Evolutionary conservation across 202 grass and related monocot genomes (phyloP).

Genomic region (Digitaria exilis): DNA sequence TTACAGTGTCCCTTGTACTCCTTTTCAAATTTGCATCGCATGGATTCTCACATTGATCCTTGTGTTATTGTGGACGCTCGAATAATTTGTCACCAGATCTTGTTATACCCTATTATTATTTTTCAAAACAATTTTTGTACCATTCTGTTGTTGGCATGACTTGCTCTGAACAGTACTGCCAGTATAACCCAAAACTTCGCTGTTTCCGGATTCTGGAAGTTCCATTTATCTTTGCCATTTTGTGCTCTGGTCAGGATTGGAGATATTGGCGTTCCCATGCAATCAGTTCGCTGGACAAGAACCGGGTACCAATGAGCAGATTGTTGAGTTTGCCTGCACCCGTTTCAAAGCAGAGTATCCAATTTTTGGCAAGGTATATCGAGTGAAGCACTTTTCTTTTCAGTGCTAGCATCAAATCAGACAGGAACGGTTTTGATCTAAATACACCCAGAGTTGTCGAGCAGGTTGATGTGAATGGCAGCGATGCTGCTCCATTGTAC

Average conservation of each 20-base stretch:
- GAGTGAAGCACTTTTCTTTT: slow-evolving; percentile 8
- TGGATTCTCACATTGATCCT: too few species aligned
- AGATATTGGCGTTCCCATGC: slow-evolving; percentile 73
- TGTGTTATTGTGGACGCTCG: too few species aligned
- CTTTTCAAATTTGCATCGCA: too few species aligned
- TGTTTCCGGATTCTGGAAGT: slow-evolving; percentile 5
- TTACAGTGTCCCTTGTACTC: too few species aligned
- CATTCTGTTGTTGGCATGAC: neutral
- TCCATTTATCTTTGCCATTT: slow-evolving; percentile 8
- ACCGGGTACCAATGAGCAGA: slow-evolving; percentile 62
- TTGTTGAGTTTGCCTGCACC: slow-evolving; percentile 67
- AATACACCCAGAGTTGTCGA: neutral
- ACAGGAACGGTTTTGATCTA: neutral
- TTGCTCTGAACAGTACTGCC: neutral
- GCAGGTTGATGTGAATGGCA: slow-evolving; percentile 73
- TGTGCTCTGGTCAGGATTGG: slow-evolving; percentile 49
- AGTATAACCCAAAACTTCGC: neutral
- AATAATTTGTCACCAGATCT: too few species aligned
- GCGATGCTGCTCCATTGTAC: slow-evolving; percentile 62
- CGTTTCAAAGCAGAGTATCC: slow-evolving; percentile 67
- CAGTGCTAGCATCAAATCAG: neutral
- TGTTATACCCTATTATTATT: neutral
- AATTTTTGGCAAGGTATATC: slow-evolving; percentile 68
- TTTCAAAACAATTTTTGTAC: neutral
- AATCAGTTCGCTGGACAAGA: slow-evolving; percentile 75